Evolutionary conservation across 768 basidiomycete genomes (phyloP).

Genomic region (Scleroderma citrinum): DNA sequence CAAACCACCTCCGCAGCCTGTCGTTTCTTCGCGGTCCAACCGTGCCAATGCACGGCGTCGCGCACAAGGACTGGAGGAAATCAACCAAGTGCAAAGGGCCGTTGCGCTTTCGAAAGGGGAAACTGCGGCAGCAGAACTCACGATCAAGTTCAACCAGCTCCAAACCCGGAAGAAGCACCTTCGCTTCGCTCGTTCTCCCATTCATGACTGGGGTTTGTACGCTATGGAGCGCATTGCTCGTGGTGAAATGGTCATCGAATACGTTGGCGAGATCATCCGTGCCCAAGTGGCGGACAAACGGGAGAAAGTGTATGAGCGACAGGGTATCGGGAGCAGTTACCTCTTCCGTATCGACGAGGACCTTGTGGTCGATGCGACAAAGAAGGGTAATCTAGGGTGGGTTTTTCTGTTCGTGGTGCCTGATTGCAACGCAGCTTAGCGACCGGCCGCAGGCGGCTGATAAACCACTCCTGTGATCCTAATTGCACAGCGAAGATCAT

Average conservation of each 20-base stretch:
- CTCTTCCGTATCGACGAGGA: slow-evolving; percentile 98
- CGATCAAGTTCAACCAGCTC: slow-evolving; percentile 98
- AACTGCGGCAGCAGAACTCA: slow-evolving; percentile 59
- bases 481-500: slow-evolving; percentile 90
- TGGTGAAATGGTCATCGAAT: slow-evolving; percentile 99
- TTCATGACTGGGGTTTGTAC: slow-evolving; percentile 98
- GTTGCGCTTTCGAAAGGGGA: slow-evolving; percentile 73
- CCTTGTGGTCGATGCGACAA: slow-evolving; percentile 96
- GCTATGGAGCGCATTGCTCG: slow-evolving; percentile 92
- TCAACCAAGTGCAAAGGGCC: slow-evolving; percentile 83
- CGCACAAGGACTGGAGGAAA: slow-evolving; percentile 90
- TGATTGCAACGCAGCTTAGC: slow-evolving; percentile 9
- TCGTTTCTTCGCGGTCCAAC: slow-evolving; percentile 80
- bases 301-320: slow-evolving; percentile 94
- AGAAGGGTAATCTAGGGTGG: slow-evolving; percentile 97
- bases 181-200: slow-evolving; percentile 89
- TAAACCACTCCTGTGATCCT: slow-evolving; percentile 98
- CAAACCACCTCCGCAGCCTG: slow-evolving; percentile 45
- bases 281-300: slow-evolving; percentile 94
- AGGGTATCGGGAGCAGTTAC: slow-evolving; percentile 97
- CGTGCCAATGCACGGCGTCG: slow-evolving; percentile 89
- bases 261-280: slow-evolving; percentile 95
- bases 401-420: slow-evolving; percentile 20
- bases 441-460: slow-evolving; percentile 63
- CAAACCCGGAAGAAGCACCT: slow-evolving; percentile 98